Evolutionary conservation across 495 filamentous ascomycete genomes (phyloP), one percentile per base, ranked within the genome.

Genomic region (Podospora conica): DNA sequence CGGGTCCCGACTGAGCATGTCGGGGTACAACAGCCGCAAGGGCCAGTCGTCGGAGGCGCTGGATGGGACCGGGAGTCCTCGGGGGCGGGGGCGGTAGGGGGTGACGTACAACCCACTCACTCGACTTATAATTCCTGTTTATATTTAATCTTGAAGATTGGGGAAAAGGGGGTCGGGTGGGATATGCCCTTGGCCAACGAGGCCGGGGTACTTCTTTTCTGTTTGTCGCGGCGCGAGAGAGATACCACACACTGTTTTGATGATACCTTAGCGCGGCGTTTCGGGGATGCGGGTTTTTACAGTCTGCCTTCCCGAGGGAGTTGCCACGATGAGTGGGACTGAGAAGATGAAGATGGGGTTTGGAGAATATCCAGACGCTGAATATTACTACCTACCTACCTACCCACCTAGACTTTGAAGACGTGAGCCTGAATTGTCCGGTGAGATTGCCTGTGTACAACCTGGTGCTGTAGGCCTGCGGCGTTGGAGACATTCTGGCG

Each of bases 1-100:
- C 1, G 82, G 83, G 9, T 76, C 78, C 10, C 72, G 76, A 58
- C 80, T 72, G 53, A 85, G 79, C 66, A 66, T 82, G 62, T 61
- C 74, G 40, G 75, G 74, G 1, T 80, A 78, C 64, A 67, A 74
- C 33, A 75, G 31, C 58, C 71, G 71, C 28, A 74, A 73, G 57
- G 9, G 40, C 21, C 63, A 40, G 64, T 48, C 57, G 28, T 48
- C 61, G 28, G 62, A 40, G 18, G 59, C 20, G 40, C 28, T 65
- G 33, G 55, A 61, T 48, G n/a, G 40, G 24, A 48, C 56, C 18
- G 54, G 60, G 22, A 65, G 65, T 15, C 55, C 59, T 63, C 31
- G 53, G 33, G 40, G 40, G 18, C 40, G 40, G 40, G 40, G 40
- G 15, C 6, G 40, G 40, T 48, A 48, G 40, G 40, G 40, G 40